Percentiles rank a stretch among this genome's conserved stretches.
phyloP scores from a whole-genome alignment of 352 stramenopile genomes.

The Phytopythium boreale region DNA sequence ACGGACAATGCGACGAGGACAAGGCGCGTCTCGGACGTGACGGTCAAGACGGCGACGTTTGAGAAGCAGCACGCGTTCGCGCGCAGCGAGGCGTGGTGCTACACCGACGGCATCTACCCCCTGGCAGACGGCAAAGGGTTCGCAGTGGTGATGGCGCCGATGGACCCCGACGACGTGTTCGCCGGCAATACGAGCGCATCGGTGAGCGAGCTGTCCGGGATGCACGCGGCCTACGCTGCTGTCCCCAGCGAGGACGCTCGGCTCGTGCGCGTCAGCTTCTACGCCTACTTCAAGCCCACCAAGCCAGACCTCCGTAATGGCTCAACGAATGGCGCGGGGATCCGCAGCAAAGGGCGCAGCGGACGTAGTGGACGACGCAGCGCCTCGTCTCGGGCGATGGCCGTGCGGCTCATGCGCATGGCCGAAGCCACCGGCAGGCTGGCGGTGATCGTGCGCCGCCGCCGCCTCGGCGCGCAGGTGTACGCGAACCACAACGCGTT shows the following conservation, averaged over 20 bases:
- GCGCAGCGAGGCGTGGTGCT: constrained; percentile 27
- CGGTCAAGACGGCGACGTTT: constrained; percentile 37
- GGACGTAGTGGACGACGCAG: neutral
- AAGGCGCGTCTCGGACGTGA: constrained; percentile 10
- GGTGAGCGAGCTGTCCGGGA: constrained; percentile 19
- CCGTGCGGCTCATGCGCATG: constrained; percentile 24
- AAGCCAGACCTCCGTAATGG: neutral
- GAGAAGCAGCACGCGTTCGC: constrained; percentile 21
- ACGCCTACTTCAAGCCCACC: constrained; percentile 21
- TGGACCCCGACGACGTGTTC: constrained; percentile 19
- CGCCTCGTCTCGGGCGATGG: constrained; percentile 19
- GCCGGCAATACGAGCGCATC: constrained; percentile 11
- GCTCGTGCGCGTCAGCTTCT: constrained; percentile 31
- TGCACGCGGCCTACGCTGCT: constrained; percentile 20
- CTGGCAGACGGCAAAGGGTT: constrained; percentile 10
- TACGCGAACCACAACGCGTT: constrained; percentile 15
- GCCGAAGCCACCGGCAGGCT: constrained; percentile 24
- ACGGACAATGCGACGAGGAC: neutral
- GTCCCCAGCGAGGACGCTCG: constrained; percentile 11
- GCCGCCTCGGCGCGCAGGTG: constrained; percentile 41
- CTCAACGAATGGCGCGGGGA: no score
- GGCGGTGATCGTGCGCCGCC: constrained; percentile 34
- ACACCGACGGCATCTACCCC: constrained; percentile 15
- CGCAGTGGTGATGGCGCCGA: constrained; percentile 21
- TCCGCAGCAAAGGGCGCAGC: neutral